These are phyloP conservation scores for Stagonosporopsis rhizophila DNA, from an alignment of 2,329 filamentous ascomycete genomes.

Conservation along the genomic window DNA sequence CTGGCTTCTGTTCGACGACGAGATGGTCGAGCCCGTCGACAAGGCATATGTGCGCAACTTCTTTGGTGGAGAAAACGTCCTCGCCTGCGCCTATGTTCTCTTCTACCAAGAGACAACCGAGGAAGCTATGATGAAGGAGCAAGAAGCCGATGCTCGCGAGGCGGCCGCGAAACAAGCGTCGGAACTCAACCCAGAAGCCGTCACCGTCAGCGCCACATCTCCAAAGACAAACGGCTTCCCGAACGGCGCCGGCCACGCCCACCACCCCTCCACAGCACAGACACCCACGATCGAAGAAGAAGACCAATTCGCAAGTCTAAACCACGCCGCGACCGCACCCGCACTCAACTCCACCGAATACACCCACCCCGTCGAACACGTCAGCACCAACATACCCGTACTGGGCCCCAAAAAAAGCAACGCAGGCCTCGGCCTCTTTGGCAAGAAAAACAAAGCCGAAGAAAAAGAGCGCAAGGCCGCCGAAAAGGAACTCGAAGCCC, in stretches of 20 bases:
- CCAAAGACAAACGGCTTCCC: slow-evolving; percentile 55
- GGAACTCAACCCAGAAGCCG: slow-evolving; percentile 64
- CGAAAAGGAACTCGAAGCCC: slow-evolving; percentile 60
- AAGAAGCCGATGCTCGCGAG: slow-evolving; percentile 75
- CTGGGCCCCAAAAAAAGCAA: slow-evolving; percentile 42
- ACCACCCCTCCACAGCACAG: slow-evolving; percentile 44
- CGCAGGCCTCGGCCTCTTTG: slow-evolving; percentile 50
- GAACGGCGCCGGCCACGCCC: slow-evolving; percentile 45
- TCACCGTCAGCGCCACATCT: slow-evolving; percentile 56
- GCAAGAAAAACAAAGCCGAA: slow-evolving; percentile 67
- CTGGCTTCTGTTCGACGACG: slow-evolving; percentile 96
- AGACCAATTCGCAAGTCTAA: slow-evolving; percentile 64
- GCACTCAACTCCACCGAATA: slow-evolving; percentile 45
- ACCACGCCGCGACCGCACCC: slow-evolving; percentile 71
- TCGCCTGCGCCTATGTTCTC: slow-evolving; percentile 94
- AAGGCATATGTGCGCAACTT: slow-evolving; percentile 97
- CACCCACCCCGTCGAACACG: slow-evolving; percentile 40
- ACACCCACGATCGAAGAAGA: slow-evolving; percentile 53
- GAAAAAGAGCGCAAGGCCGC: slow-evolving; percentile 67
- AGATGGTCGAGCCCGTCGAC: slow-evolving; percentile 97
- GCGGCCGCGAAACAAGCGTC: slow-evolving; percentile 44
- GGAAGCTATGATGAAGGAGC: slow-evolving; percentile 75
- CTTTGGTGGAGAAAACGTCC: slow-evolving; percentile 84
- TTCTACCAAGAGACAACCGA: slow-evolving; percentile 93
- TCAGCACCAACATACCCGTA: slow-evolving; percentile 47